These are phyloP conservation scores for Talaromyces ruber DNA, from an alignment of 495 filamentous ascomycete species.

Conservation along the genomic window DNA sequence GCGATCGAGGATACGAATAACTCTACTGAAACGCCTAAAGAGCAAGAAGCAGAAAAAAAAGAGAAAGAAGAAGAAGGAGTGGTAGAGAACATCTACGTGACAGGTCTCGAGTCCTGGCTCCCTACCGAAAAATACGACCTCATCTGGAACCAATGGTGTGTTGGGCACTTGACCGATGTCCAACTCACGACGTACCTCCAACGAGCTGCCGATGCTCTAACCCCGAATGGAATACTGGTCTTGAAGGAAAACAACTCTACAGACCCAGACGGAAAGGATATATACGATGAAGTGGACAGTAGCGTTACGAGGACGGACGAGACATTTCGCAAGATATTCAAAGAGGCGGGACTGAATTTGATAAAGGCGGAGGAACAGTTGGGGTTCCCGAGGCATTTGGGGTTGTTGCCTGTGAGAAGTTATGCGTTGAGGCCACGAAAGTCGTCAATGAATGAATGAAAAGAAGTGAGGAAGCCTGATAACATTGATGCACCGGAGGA, in stretches of 20 bases:
- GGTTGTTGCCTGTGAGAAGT: slow-evolving; percentile 59
- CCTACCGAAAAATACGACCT: slow-evolving; percentile 48
- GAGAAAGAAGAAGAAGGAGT: slow-evolving; percentile 6
- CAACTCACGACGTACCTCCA: slow-evolving; percentile 61
- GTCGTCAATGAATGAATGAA: not conserved
- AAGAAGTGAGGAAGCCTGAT: not conserved
- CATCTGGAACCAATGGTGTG: slow-evolving; percentile 81
- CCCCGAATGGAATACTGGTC: slow-evolving; percentile 49
- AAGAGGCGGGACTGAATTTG: slow-evolving; percentile 56
- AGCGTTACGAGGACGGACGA: slow-evolving; percentile 70
- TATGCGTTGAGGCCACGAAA: slow-evolving; percentile 47
- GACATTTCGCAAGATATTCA: slow-evolving; percentile 63
- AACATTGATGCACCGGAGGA: not conserved
- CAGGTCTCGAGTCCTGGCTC: slow-evolving; percentile 68
- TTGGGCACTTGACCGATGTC: slow-evolving; percentile 79
- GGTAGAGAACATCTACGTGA: slow-evolving; percentile 59
- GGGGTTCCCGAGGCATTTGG: slow-evolving; percentile 57
- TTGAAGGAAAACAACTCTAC: slow-evolving; percentile 84
- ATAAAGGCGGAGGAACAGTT: slow-evolving; percentile 67
- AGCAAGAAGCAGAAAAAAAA: not conserved
- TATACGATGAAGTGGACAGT: slow-evolving; percentile 71
- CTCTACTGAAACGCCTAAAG: not conserved
- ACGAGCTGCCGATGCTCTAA: slow-evolving; percentile 50
- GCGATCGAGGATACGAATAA: not conserved
- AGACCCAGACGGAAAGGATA: slow-evolving; percentile 43